Evolutionary conservation across 2,329 filamentous ascomycete genomes (phyloP), one percentile per base, ranked within the genome.

Genomic region (Diaporthe destruens): DNA sequence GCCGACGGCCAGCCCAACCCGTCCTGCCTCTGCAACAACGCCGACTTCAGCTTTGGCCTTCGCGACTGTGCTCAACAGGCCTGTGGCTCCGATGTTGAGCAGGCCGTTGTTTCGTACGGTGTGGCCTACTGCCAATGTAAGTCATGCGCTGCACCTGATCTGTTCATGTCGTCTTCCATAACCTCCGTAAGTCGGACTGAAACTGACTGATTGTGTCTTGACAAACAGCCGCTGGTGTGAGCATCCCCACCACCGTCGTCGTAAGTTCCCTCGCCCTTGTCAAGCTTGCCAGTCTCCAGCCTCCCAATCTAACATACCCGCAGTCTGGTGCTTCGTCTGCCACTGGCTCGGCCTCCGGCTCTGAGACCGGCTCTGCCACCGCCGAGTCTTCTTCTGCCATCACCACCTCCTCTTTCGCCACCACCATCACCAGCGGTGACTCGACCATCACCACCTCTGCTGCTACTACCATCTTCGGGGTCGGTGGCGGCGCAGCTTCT

Each of bases 21-120:
- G 54, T 76, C 77, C 63, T 88, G 87, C 80, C 82, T 88, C 18
- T 89, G 87, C 82, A 76, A 77, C 72, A 84, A 86, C 75, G 53
- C 74, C 56, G 77, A 87, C 81, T 88, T 87, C 79, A 76, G 80
- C 72, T 87, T 84, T 75, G 87, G 87, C 68, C 79, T 88, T 73
- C 85, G 83, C 72, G 87, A 89, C 82, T 89, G 87, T 81, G 83
- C 86, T 23, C 75, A 76, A 74, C 80, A 85, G 79, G 80, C 81
- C 56, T 88, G 86, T 81, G 71, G 55, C 36, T 72, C 76, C 18
- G 75, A 79, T 20, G 79, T 82, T 61, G 83, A 83, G 63, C 76
- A 79, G 44, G 74, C 80, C 54, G 82, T 81, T 71, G 77, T 87
- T 53, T 71, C 76, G 36, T 86, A 82, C 74, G 86, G 80, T 54